Conservation (phyloP, 2,329 filamentous ascomycete species). For the Orbilia javanica region DNA sequence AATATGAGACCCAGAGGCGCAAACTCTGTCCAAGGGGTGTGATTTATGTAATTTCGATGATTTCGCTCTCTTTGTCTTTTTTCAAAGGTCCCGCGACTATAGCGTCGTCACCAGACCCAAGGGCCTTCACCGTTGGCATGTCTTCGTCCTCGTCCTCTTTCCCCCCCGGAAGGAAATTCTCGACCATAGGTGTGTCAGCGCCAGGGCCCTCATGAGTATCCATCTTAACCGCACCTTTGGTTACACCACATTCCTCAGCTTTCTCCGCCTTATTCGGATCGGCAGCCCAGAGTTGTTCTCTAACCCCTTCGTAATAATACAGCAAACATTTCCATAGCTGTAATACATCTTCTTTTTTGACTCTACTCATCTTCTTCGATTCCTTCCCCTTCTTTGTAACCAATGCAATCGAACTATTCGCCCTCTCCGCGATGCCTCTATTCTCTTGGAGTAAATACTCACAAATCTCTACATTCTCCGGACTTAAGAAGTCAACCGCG, state of each 20-base stretch:
- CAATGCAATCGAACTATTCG: conserved; percentile 25
- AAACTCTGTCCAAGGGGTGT: background rate
- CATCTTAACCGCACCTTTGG: background rate
- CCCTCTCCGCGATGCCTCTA: conserved; percentile 55
- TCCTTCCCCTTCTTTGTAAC: conserved; percentile 46
- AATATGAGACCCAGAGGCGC: background rate
- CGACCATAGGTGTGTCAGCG: background rate
- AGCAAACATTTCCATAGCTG: conserved; percentile 62
- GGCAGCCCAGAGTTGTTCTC: conserved; percentile 30
- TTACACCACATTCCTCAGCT: too few species aligned
- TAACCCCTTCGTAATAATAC: conserved; percentile 55
- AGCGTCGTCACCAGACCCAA: background rate
- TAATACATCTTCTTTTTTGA: conserved; percentile 62
- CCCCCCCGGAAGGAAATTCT: background rate
- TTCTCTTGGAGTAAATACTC: conserved; percentile 60
- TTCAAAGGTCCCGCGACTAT: background rate
- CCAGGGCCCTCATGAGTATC: too few species aligned
- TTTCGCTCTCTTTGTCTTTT: background rate
- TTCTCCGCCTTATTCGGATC: background rate
- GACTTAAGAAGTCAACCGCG: conserved; percentile 62
- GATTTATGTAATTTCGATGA: background rate
- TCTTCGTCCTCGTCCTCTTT: background rate
- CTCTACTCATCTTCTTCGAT: conserved; percentile 38
- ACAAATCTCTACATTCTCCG: conserved; percentile 61
- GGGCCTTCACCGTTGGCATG: background rate